Evolutionary conservation across 768 basidiomycete species (phyloP).

Genomic region (Calvatia gigantea): DNA sequence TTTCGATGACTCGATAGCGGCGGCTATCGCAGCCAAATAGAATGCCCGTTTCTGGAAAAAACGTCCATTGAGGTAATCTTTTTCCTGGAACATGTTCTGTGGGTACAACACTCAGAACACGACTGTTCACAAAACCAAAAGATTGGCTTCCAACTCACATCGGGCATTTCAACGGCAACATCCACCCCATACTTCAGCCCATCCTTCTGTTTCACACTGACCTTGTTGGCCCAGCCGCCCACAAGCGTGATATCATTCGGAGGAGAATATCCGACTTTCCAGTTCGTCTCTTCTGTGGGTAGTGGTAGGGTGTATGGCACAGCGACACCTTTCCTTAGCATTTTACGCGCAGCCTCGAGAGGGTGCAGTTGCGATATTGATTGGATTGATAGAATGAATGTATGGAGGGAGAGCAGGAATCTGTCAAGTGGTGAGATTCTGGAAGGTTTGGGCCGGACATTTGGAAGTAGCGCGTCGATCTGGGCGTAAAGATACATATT

Average conservation of each 20-base stretch:
- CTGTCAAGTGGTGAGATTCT: constrained; percentile 57
- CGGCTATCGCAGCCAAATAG: constrained; percentile 79
- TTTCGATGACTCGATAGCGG: constrained; percentile 46
- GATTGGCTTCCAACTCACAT: constrained; percentile 57
- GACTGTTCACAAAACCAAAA: neutral
- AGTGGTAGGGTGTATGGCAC: constrained; percentile 69
- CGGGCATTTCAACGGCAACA: constrained; percentile 83
- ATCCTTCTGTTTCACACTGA: constrained; percentile 71
- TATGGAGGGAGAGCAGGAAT: constrained; percentile 67
- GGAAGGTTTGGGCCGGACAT: constrained; percentile 63
- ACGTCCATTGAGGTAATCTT: constrained; percentile 86
- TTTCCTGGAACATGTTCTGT: constrained; percentile 87
- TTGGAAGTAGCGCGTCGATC: constrained; percentile 80
- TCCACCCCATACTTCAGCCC: constrained; percentile 67
- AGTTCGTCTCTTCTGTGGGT: constrained; percentile 78
- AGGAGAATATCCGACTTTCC: constrained; percentile 80
- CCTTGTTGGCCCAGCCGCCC: constrained; percentile 84
- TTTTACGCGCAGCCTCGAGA: constrained; percentile 52
- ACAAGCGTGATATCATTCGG: constrained; percentile 75
- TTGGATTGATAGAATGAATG: constrained; percentile 57
- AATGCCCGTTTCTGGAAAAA: constrained; percentile 92
- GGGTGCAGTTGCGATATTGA: constrained; percentile 60
- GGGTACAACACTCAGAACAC: constrained; percentile 15
- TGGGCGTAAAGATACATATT: constrained; percentile 27
- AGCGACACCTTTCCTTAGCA: constrained; percentile 51